Evolutionary conservation across 2,329 filamentous ascomycete species (phyloP), one percentile per base, ranked within the genome.

Genomic region (Emericellopsis atlantica): DNA sequence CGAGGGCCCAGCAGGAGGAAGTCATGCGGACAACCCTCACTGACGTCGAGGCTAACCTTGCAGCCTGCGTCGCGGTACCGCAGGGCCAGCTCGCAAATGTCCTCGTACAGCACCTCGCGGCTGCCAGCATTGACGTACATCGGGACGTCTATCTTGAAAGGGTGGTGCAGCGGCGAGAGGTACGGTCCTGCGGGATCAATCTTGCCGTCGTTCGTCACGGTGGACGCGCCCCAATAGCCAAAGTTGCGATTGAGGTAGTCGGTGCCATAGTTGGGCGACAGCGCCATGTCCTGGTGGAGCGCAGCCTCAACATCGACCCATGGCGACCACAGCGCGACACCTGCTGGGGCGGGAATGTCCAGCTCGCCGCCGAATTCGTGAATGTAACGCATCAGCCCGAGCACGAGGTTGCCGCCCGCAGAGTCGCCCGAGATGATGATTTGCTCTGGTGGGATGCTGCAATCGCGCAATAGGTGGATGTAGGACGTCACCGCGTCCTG

Each of bases 341-440:
- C 53, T 1, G 37, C 48, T 1, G 55, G 53, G 15, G 39, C 29
- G 10, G 49, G 46, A 11, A 49, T 42, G 14, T 37, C 42, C 7
- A 53, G 44, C 11, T 46, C 47, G 11, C 38, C 38, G 6, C 45
- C 51, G 41, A 52, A 37, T 24, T 54, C 50, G 39, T 42, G 44
- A 33, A 58, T 51, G 39, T 58, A 60, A 4, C 56, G 52, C 14
- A 59, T 45, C 21, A 60, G 45, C 2, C 42, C 56, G 26, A 59
- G 40, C 2, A 46, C 54, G 2, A 59, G 45, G 37, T 55, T 57
- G 1, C 43, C 57, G 6, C 57, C 57, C 0, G 56, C 56, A 6
- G 54, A 56, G 47, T 59, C 57, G 23, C 57, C 57, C 7, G 54
- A 57, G 4, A 60, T n/a, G 26, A 60, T 45, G 40, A 60, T 51